Conservation (phyloP, 2,329 filamentous ascomycete genomes). For the Epichloe festucae region DNA sequence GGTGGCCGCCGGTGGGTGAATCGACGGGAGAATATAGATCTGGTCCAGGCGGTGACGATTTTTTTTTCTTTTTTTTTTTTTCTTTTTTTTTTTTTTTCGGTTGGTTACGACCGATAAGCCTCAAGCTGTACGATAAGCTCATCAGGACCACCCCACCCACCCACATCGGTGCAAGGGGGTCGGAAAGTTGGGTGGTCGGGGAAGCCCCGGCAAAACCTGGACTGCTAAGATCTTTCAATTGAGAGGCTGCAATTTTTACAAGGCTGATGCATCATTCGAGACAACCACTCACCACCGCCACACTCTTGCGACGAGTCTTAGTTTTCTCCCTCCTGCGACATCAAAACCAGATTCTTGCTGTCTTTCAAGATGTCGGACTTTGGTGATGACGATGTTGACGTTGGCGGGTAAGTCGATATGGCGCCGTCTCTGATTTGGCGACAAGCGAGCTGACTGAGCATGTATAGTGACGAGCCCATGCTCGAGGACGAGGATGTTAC, state of each 20-base stretch:
- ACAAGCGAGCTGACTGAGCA: neutral
- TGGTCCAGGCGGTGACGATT: constrained; percentile 20
- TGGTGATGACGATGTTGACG: constrained; percentile 51
- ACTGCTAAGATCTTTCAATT: constrained; percentile 9
- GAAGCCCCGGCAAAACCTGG: constrained; percentile 19
- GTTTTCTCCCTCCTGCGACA: neutral
- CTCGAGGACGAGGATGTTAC: constrained; percentile 58
- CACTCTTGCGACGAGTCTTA: neutral
- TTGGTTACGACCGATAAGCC: constrained; percentile 14
- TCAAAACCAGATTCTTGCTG: neutral
- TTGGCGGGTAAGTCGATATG: constrained; percentile 36
- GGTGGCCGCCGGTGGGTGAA: neutral
- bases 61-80: constrained; percentile 11
- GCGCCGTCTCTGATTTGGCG: neutral
- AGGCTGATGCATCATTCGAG: constrained; percentile 7
- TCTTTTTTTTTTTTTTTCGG: constrained; percentile 10
- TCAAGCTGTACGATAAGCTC: neutral
- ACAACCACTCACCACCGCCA: neutral
- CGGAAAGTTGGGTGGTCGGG: constrained; percentile 9
- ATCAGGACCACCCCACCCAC: neutral
- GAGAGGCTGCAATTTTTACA: constrained; percentile 18
- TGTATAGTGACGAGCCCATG: constrained; percentile 51
- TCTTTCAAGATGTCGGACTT: constrained; percentile 54
- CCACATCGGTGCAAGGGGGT: neutral
- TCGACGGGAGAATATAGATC: constrained; percentile 19